A percentile compares a stretch with the other conserved stretches of the same genome.
phyloP scores from a whole-genome alignment of 208 protist species.

The Acanthamoeba divionensis region DNA sequence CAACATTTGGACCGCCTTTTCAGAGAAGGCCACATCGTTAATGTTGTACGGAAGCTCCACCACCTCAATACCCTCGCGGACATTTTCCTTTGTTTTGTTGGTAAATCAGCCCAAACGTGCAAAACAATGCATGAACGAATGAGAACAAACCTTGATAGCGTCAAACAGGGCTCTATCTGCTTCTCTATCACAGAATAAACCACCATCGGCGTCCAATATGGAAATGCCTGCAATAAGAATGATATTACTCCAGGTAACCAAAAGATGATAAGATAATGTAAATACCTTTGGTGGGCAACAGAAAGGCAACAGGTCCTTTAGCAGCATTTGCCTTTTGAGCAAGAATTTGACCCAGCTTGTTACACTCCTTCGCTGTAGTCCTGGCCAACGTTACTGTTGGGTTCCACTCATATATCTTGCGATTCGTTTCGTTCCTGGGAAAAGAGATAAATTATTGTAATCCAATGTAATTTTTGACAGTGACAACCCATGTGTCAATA shows the following conservation, averaged over 20 bases:
- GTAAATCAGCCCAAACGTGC: background rate
- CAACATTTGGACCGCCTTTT: background rate
- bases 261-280: too few relatives aligned
- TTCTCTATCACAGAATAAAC: background rate
- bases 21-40: background rate
- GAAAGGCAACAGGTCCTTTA: slow-evolving; percentile 7
- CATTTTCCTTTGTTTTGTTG: background rate
- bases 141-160: background rate
- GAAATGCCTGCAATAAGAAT: background rate
- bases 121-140: background rate
- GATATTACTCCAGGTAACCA: too few relatives aligned
- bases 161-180: slow-evolving; percentile 35
- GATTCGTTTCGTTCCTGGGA: background rate
- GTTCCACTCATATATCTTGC: slow-evolving; percentile 19
- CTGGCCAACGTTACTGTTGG: slow-evolving; percentile 4
- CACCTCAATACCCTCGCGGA: background rate
- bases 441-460: too few relatives aligned
- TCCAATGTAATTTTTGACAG: too few relatives aligned
- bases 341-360: slow-evolving; percentile 1
- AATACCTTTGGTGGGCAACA: background rate
- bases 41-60: slow-evolving; percentile 2
- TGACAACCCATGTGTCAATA: too few relatives aligned
- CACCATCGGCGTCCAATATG: slow-evolving; percentile 32
- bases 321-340: slow-evolving; percentile 31
- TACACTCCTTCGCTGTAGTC: background rate